Evolutionary conservation across 2,329 filamentous ascomycete genomes (phyloP), one percentile per base, ranked within the genome.

Genomic region (Thielaviopsis musarum): DNA sequence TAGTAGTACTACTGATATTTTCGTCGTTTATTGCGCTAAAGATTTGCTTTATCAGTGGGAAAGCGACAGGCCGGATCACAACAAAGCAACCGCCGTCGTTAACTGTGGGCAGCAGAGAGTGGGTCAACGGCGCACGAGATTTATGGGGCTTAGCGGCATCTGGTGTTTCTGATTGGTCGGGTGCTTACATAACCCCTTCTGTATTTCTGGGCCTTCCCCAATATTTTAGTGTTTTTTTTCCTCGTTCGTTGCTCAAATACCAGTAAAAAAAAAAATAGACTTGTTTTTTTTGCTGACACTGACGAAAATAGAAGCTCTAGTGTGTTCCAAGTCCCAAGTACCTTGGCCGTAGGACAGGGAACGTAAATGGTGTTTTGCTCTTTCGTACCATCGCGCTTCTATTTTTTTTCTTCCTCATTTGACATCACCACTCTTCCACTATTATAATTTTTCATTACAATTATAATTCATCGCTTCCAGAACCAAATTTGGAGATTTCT

Each of bases 101-200:
- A 48, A 58, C 30, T 58, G 57, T 58, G 57, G 57, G 57, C 57
- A 61, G 54, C 55, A 53, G 58, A 61, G 55, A 61, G 59, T 61
- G 59, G 59, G 56, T 58, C 54, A 30, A 22, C 58, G 56, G 55
- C 45, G 59, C 56, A 61, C 55, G 52, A 61, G 52, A 61, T 51
- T 45, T 61, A 30, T 56, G 59, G 59, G 56, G 52, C 52, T 19
- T 34, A 30, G 7, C 41, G 49, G 28, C 26, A 41, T 22, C 48
- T 7, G 7, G n/a, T 10, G 19, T 22, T n/a, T 52, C 54, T 53
- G 17, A 61, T 61, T 61, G 59, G 59, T 22, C 30, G 17, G 1
- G 12, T 34, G 41, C 24, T 58, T 45, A 58, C 56, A 55, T 58
- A 55, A 61, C 54, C 9, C n/a, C 7, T 45, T 30, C 45, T 51